Base-by-base conservation (phyloP, 441 rosid genomes). In the Erysimum pusillum region DNA sequence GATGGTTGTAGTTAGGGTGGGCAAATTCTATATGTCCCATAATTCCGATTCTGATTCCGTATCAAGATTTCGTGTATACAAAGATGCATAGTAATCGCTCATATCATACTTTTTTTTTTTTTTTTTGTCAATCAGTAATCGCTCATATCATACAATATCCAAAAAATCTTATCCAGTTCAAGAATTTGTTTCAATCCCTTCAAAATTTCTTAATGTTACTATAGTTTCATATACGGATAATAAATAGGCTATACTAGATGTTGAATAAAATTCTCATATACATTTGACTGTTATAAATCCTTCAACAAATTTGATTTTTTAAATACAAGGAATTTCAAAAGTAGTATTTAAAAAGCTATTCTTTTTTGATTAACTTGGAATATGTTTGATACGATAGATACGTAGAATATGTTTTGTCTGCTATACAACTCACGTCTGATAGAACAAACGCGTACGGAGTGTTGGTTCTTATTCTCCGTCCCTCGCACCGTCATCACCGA, bases 381-480 rank as follows among this genome's bases (percentile, higher is more conserved):
- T 22, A 15, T 36, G 58, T 18, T 36, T 36, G 63, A 59, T 22
- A 61, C 28, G 28, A 25, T 25, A 25, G 28, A 25, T 25, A 1
- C 64, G 65, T 63, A 35, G 75, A 56, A 70, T 25, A 46, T 69
- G 48, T 44, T 8, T 44, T 22, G 66, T 63, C 38, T 28, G 71
- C 4, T 7, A 63, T 45, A 63, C 80, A 76, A 70, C 76, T 71
- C 76, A 46, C 15, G 11, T 63, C 48, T 56, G 44, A 56, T 28
- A 46, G 14, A 45, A 56, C 31, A 63, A 71, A 77, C 80, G 80
- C 80, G 76, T 77, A 57, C 67, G 61, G 67, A 76, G 9, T 31
- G 7, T 3, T 76, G 51, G 51, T 63, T 62, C 25, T 42, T 36
- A 10, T 76, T 54, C 63, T 15, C 41, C 25, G 42, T 14, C 62